Base-by-base conservation (phyloP, 169 alveolate species). In the Neospora caninum region DNA sequence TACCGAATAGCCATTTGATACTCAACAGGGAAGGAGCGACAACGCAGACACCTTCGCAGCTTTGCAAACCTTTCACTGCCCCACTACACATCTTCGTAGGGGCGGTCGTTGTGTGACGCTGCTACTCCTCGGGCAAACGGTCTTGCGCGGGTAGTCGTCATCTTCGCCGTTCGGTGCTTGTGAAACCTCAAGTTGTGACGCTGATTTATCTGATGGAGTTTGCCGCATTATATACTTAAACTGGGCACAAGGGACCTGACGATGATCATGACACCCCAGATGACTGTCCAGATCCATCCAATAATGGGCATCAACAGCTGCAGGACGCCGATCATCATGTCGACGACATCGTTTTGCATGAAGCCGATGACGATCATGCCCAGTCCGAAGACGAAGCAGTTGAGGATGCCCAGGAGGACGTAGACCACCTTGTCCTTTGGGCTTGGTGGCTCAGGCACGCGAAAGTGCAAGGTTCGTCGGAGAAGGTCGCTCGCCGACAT, bases 321-420 rank as follows among this genome's bases (percentile, higher is more conserved):
- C 42, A 95, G 87, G 49, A 95, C 92, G 22, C 96, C 96, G 7
- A 95, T 95, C 73, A 95, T 92, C 80, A 95, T 93, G 78, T 95
- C 92, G 10, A 95, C 92, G 7, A 92, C 94, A 39, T 95, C 96
- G 87, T 88, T 93, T 41, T 95, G 88, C 82, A 88, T 41, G 45
- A 92, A 78, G 39, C 96, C 96, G 58, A 95, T 93, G 43, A 95
- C 69, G 82, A 95, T 95, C 96, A 95, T 95, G 25, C 96, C 96
- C 39, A 95, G 58, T 29, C 96, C 96, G 88, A 93, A 93, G 38
- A 95, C 31, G 29, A 95, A 88, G 43, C 84, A 82, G 84, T 95
- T 92, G 49, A 95, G 38, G 31, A 95, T 82, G 31, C 96, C 96
- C 64, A 95, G 70, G 54, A 95, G 53, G 0, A 95, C 91, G 53